phyloP scores from a whole-genome alignment of 129 eudicot genomes.

The Silybum marianum region DNA sequence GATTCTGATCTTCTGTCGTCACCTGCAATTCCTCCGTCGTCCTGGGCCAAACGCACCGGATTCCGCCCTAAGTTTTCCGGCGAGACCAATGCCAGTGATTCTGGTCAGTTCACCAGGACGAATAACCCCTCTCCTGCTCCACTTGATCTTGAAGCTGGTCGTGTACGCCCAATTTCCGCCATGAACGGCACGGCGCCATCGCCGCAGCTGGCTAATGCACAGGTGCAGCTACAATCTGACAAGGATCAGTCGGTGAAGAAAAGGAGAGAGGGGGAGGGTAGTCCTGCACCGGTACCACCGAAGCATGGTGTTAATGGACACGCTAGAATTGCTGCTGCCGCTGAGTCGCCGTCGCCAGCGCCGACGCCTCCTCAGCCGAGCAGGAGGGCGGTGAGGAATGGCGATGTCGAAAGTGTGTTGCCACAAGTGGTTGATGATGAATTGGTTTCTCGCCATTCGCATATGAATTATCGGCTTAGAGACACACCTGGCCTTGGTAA shows the following conservation, averaged over 20 bases:
- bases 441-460: constrained; percentile 51
- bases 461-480: constrained; percentile 82
- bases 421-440: constrained; percentile 57
- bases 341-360: constrained; percentile 34
- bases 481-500: constrained; percentile 85
- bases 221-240: background rate
- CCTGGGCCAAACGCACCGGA: constrained; percentile 85
- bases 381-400: constrained; percentile 45
- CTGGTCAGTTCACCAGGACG: constrained; percentile 41
- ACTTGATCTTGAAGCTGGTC: constrained; percentile 59
- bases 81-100: constrained; percentile 62
- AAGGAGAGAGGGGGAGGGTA: constrained; percentile 59
- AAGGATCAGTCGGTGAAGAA: constrained; percentile 44
- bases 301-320: constrained; percentile 25
- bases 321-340: constrained; percentile 22
- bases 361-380: constrained; percentile 23
- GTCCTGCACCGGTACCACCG: constrained; percentile 18
- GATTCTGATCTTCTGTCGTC: constrained; percentile 60
- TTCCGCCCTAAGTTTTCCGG: constrained; percentile 85
- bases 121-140: constrained; percentile 40
- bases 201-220: constrained; percentile 16
- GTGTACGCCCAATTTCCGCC: constrained; percentile 31
- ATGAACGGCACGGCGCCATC: constrained; percentile 37
- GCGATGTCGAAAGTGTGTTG: constrained; percentile 39
- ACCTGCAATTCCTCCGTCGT: constrained; percentile 63